Evolutionary conservation across 2,329 filamentous ascomycete species (phyloP).

Genomic region (Diaporthe eres): DNA sequence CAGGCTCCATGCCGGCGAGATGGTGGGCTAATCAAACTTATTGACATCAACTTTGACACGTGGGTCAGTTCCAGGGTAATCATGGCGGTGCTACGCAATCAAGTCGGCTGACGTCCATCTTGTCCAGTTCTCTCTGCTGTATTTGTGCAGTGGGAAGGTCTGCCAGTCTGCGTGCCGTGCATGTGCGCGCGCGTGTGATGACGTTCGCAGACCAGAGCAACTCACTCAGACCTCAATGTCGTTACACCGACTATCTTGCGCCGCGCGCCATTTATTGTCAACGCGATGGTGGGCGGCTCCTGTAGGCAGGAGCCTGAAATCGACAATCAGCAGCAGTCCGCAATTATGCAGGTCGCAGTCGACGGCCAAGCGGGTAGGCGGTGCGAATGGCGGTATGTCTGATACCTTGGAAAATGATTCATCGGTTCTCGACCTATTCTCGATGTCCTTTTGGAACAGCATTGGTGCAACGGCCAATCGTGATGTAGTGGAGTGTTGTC

Average conservation of each 20-base stretch:
- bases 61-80: not conserved
- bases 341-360: conserved; percentile 3
- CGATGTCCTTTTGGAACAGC: not conserved
- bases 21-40: conserved; percentile 3
- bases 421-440: conserved; percentile 13
- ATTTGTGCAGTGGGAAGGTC: not conserved
- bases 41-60: conserved; percentile 1
- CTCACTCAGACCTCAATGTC: not conserved
- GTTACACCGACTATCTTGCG: conserved; percentile 35
- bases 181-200: not conserved
- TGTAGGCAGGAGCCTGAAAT: conserved; percentile 21
- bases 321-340: conserved; percentile 8
- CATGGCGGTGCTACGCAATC: conserved; percentile 14
- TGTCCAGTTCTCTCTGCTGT: not conserved
- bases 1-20: not conserved
- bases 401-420: conserved; percentile 1
- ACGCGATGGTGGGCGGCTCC: not conserved
- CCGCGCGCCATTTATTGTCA: conserved; percentile 14
- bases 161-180: not conserved
- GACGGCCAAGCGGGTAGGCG: conserved; percentile 1
- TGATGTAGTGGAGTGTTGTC: not conserved
- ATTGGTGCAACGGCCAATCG: not conserved
- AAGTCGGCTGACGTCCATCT: not conserved
- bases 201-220: not conserved
- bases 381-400: conserved; percentile 21